Evolutionary conservation across 352 stramenopile genomes (phyloP), one percentile per base, ranked within the genome.

Genomic region (Pythium utonaiense): DNA sequence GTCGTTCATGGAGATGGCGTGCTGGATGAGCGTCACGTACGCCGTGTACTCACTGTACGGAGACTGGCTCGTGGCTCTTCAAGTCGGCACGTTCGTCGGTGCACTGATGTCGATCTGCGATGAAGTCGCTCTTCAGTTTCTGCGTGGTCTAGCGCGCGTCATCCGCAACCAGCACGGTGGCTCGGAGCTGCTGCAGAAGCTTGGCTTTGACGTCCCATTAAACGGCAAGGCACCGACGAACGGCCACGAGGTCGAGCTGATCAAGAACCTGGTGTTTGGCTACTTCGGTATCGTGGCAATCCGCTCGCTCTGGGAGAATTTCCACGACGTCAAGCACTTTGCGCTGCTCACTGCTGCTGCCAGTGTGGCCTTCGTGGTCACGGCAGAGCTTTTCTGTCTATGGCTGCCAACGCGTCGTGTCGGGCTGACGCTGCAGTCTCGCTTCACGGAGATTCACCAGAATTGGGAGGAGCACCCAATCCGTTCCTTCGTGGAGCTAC

Each of bases 41-140:
- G 81, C 74, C 6, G 71, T 80, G 27, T 86, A 81, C 51, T 87
- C 73, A 56, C 62, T 91, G 13, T 76, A 86, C 31, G 66, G 66
- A 25, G 80, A 93, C 62, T 64, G 67, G 38, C 60, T 91, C 6
- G 67, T 84, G 16, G 81, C 84, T 22, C 58, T 89, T 12, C 66
- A 93, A 59, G 73, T 91, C 36, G 81, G 80, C 34, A 89, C 78
- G 19, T 87, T 91, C 30, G 78, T 89, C 25, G 84, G 84, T 38
- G 78, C 82, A 21, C 62, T 91, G 59, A 93, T 91, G 82, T 91
- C 84, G 25, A 70, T 91, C 12, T 90, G 84, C 30, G 84, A 91
- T 48, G 81, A 91, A 62, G 69, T 93, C 19, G 76, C 83, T 57
- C 66, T 91, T 54, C 78, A 88, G 38, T 80, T 89, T 53, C 77